Conservation (phyloP, 441 rosid genomes). For the Euphorbia celastroides region DNA sequence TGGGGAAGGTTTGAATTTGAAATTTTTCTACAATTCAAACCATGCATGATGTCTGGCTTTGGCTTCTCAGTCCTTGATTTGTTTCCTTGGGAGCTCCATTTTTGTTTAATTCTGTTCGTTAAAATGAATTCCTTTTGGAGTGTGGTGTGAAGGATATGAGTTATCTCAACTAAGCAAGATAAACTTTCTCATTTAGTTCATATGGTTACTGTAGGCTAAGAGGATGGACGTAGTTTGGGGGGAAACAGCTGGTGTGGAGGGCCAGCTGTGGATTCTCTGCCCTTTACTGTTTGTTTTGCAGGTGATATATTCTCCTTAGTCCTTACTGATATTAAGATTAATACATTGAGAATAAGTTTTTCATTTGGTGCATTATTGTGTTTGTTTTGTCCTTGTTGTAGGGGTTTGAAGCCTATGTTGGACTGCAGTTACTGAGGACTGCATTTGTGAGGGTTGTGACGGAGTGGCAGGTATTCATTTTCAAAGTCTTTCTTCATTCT, state of each 20-base stretch:
- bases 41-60: background rate
- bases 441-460: constrained; percentile 67
- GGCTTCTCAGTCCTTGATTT: constrained; percentile 3
- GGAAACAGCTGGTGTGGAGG: constrained; percentile 97
- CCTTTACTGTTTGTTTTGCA: constrained; percentile 89
- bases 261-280: constrained; percentile 84
- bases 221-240: constrained; percentile 99
- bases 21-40: background rate
- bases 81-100: background rate
- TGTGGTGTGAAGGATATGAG: constrained; percentile 2
- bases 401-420: constrained; percentile 96
- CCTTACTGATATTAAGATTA: background rate
- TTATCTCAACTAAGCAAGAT: constrained; percentile 2
- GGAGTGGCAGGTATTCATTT: constrained; percentile 76
- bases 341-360: background rate
- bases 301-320: constrained; percentile 39
- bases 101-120: background rate
- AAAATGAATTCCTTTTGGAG: background rate
- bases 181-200: background rate
- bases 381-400: constrained; percentile 20
- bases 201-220: constrained; percentile 57
- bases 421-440: constrained; percentile 72
- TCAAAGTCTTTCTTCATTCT: background rate
- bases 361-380: constrained; percentile 7
- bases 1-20: constrained; percentile 70